These are phyloP conservation scores for Rhytidhysteron rufulum DNA, from an alignment of 2,329 filamentous ascomycete species.

Conservation along the genomic window DNA sequence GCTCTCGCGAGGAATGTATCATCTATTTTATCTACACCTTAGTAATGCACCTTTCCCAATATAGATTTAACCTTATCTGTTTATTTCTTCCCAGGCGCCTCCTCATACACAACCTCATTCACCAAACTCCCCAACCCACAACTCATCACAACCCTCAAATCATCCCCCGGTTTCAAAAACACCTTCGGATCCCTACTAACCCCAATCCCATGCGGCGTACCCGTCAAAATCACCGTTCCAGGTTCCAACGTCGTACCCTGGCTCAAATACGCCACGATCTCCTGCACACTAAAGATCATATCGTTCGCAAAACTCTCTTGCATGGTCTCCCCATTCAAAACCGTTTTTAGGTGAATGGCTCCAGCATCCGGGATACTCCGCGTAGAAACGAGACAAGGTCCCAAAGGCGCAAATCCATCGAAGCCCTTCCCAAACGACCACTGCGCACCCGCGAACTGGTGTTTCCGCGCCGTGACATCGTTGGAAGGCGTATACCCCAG, in stretches of 20 bases:
- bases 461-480: conserved; percentile 48
- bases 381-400: conserved; percentile 42
- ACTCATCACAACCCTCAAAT: conserved; percentile 37
- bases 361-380: conserved; percentile 37
- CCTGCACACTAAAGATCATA: conserved; percentile 41
- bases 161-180: conserved; percentile 35
- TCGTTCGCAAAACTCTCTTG: conserved; percentile 37
- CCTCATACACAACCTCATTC: conserved; percentile 13
- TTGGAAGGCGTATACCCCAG: conserved; percentile 50
- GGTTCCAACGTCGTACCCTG: conserved; percentile 36
- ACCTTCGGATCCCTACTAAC: conserved; percentile 40
- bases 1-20: too few relatives aligned
- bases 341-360: conserved; percentile 37
- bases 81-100: neutral
- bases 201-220: conserved; percentile 38
- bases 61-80: too few relatives aligned
- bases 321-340: conserved; percentile 41
- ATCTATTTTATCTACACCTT: too few relatives aligned
- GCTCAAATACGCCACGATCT: conserved; percentile 41
- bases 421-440: conserved; percentile 52
- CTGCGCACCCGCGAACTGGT: conserved; percentile 44
- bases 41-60: too few relatives aligned
- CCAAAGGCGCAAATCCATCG: conserved; percentile 49
- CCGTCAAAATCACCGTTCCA: conserved; percentile 45
- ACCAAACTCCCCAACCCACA: conserved; percentile 16